Percentiles rank a stretch among this genome's conserved stretches.
phyloP scores from a whole-genome alignment of 805 yeast genomes.

The Grigorovia yakushimaensis region DNA sequence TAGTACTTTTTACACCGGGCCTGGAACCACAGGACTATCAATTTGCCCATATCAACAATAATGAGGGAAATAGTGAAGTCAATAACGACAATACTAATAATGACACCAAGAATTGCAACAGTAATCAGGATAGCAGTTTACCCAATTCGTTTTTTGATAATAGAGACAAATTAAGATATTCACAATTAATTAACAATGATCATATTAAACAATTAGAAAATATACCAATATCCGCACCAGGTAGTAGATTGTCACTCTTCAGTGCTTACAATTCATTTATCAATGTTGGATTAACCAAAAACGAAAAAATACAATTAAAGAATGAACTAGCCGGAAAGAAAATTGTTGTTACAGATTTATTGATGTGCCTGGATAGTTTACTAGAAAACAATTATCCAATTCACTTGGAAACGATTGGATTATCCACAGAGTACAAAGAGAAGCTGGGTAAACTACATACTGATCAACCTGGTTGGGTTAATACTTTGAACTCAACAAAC shows the following conservation, averaged over 20 bases:
- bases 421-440: conserved; percentile 6
- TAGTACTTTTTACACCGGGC: conserved; percentile 59
- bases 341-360: conserved; percentile 43
- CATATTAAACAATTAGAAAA: conserved; percentile 11
- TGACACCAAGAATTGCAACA: too few relatives aligned
- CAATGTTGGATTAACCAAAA: conserved; percentile 45
- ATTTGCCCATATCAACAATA: conserved; percentile 6
- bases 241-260: conserved; percentile 45
- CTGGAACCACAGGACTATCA: conserved; percentile 37
- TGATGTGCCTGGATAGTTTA: conserved; percentile 42
- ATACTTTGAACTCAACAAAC: conserved; percentile 47
- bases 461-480: conserved; percentile 34
- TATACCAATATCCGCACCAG: conserved; percentile 55
- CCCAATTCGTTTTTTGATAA: conserved; percentile 8
- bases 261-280: conserved; percentile 48
- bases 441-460: conserved; percentile 5
- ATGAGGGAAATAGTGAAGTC: too few relatives aligned
- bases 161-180: conserved; percentile 2
- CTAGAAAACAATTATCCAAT: conserved; percentile 48
- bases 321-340: conserved; percentile 23
- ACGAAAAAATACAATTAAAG: conserved; percentile 39
- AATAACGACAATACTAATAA: too few relatives aligned
- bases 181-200: conserved; percentile 4
- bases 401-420: conserved; percentile 33
- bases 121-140: too few relatives aligned